Evolutionary conservation across 306 rosid genomes (phyloP).

Genomic region (Castanospermum australe): DNA sequence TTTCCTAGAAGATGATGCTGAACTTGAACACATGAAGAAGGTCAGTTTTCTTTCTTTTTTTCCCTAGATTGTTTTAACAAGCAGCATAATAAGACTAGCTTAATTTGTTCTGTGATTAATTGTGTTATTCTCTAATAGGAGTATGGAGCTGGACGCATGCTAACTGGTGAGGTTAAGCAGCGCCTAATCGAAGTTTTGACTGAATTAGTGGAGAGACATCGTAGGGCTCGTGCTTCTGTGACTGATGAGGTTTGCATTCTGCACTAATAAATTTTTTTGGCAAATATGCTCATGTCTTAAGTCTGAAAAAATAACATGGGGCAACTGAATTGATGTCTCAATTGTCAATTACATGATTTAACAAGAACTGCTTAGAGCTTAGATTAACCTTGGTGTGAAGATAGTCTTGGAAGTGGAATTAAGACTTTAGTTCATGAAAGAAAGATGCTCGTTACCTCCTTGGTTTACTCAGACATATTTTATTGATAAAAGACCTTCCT

Average conservation of each 20-base stretch:
- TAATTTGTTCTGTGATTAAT: constrained; percentile 12
- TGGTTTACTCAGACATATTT: not conserved
- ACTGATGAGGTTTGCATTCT: constrained; percentile 76
- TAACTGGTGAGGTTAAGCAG: constrained; percentile 94
- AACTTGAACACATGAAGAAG: constrained; percentile 69
- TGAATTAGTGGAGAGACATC: constrained; percentile 81
- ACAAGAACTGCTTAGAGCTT: not conserved
- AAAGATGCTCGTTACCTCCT: not conserved
- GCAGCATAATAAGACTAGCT: not conserved
- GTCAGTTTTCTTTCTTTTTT: constrained; percentile 34
- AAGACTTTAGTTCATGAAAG: not conserved
- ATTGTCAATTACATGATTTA: not conserved
- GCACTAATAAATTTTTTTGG: not conserved
- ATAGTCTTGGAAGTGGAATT: not conserved
- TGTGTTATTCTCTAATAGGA: constrained; percentile 46
- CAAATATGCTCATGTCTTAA: not conserved
- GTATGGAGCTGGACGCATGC: constrained; percentile 86
- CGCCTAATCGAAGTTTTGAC: constrained; percentile 69
- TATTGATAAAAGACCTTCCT: not conserved
- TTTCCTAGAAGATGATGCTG: constrained; percentile 82
- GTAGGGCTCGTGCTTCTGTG: constrained; percentile 83
- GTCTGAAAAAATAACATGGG: not conserved
- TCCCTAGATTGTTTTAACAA: constrained; percentile 1
- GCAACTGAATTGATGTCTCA: not conserved
- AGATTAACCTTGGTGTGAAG: not conserved